Conservation (phyloP, 2,329 filamentous ascomycete species). For the Cercospora beticola region DNA sequence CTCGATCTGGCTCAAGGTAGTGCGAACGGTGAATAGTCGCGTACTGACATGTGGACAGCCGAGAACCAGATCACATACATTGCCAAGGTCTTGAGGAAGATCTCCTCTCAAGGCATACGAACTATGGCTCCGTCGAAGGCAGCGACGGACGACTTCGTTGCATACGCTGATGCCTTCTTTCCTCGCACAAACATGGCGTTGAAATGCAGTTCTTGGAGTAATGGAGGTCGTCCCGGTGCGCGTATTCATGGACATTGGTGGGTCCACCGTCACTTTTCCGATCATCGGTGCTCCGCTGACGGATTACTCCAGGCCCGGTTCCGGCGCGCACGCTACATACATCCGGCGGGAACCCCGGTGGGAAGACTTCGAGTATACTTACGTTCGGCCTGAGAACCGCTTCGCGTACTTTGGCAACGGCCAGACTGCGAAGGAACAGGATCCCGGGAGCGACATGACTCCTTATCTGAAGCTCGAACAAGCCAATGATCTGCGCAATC, state of each 20-base stretch:
- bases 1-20: background rate
- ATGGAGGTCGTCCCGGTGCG: conserved; percentile 54
- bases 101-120: conserved; percentile 64
- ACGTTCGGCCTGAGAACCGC: conserved; percentile 48
- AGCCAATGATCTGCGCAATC: conserved; percentile 58
- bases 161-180: conserved; percentile 48
- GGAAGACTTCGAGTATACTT: conserved; percentile 60
- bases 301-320: conserved; percentile 54
- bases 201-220: conserved; percentile 71
- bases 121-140: conserved; percentile 57
- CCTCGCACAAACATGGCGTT: conserved; percentile 57
- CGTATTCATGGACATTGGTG: conserved; percentile 65
- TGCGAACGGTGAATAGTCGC: background rate
- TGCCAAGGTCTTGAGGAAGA: conserved; percentile 67
- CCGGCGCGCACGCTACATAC: conserved; percentile 60
- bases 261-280: background rate
- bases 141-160: conserved; percentile 51
- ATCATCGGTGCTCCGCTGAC: background rate
- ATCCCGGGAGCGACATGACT: conserved; percentile 60
- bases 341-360: conserved; percentile 57
- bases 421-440: conserved; percentile 60
- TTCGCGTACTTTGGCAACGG: conserved; percentile 65
- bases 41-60: conserved; percentile 37
- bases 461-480: conserved; percentile 60
- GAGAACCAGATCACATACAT: conserved; percentile 67